Base-by-base conservation (phyloP, 305 asterid species). In the Coffea humblotiana region DNA sequence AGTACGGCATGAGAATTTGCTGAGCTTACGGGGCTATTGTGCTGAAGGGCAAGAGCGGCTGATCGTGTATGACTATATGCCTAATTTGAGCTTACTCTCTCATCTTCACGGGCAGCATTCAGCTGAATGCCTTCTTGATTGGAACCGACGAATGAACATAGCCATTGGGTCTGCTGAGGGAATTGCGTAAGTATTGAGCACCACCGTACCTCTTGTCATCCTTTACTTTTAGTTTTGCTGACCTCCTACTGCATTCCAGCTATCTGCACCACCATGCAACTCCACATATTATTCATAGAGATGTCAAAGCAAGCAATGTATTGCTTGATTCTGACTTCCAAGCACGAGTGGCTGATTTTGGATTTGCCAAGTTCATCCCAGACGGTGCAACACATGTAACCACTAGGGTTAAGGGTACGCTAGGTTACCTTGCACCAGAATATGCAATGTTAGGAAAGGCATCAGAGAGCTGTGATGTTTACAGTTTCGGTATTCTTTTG, bases 351-450 rank as follows among this genome's bases (percentile, higher is more conserved):
- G 86, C 88, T 73, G 88, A 82, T 79, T 85, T 85, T 74, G 88
- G 88, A 35, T 82, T 82, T 52, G 86, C 88, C 3, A 85, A 85
- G 71, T 77, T 85, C 76, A 82, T 85, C 54, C 88, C 88, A 8
- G 88, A 85, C 73, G 88, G 88, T 49, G 88, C 86, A 10, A 85
- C 88, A 9, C 88, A 85, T 66, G 88, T 85, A 15, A 85, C 88
- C n/a, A 85, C 88, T 0, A 71, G 85, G 70, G 88, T 85, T 23
- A 85, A 85, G 35, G 88, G 88, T 48, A 85, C 86, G 11, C 84
- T 85, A 4, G 88, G 88, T 35, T 85, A 85, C 79, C 86, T 85
- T 0, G 88, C 88, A 12, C 88, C 88, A 73, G 88, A 85, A 73
- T 82, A 85, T 35, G 86, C 88, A 11, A 85, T 82, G 86, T 61